These are phyloP conservation scores for Pseudogymnoascus sp. DNA, from an alignment of 2,329 filamentous ascomycete species.

Conservation along the genomic window DNA sequence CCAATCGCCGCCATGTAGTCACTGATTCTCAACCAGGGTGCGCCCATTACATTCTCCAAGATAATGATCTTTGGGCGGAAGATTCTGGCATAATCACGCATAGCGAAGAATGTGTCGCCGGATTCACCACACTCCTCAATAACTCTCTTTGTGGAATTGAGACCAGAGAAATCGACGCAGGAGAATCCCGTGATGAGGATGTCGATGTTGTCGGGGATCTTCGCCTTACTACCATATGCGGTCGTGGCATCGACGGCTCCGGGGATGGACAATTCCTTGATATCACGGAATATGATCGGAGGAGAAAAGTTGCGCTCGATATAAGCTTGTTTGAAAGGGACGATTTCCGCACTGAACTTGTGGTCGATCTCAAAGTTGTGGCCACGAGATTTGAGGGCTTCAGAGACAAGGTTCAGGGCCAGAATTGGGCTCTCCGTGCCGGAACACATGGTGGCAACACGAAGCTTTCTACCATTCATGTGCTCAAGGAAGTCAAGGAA, in stretches of 20 bases:
- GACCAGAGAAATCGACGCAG: slow-evolving; percentile 63
- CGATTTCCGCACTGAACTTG: slow-evolving; percentile 55
- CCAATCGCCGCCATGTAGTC: slow-evolving; percentile 29
- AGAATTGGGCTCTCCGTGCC: slow-evolving; percentile 69
- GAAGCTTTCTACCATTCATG: slow-evolving; percentile 33
- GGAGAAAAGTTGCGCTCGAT: slow-evolving; percentile 51
- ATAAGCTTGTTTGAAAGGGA: slow-evolving; percentile 54
- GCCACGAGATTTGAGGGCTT: slow-evolving; percentile 23
- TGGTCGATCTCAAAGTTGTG: slow-evolving; percentile 41
- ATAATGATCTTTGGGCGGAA: slow-evolving; percentile 56
- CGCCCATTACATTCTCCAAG: slow-evolving; percentile 59
- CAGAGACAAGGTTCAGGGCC: slow-evolving; percentile 48
- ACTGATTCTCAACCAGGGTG: slow-evolving; percentile 43
- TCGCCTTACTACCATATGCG: slow-evolving; percentile 51
- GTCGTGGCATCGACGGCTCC: slow-evolving; percentile 42
- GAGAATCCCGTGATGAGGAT: slow-evolving; percentile 64
- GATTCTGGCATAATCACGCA: slow-evolving; percentile 46
- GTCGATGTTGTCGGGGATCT: slow-evolving; percentile 50
- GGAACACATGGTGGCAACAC: slow-evolving; percentile 66
- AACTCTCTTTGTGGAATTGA: slow-evolving; percentile 50
- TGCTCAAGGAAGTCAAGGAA: slow-evolving; percentile 29
- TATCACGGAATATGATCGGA: slow-evolving; percentile 47
- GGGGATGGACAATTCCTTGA: slow-evolving; percentile 39
- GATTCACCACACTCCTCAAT: slow-evolving; percentile 53
- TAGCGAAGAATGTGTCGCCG: slow-evolving; percentile 52